These are phyloP conservation scores for Favolaschia claudopus DNA, from an alignment of 768 basidiomycete genomes.

Conservation along the genomic window DNA sequence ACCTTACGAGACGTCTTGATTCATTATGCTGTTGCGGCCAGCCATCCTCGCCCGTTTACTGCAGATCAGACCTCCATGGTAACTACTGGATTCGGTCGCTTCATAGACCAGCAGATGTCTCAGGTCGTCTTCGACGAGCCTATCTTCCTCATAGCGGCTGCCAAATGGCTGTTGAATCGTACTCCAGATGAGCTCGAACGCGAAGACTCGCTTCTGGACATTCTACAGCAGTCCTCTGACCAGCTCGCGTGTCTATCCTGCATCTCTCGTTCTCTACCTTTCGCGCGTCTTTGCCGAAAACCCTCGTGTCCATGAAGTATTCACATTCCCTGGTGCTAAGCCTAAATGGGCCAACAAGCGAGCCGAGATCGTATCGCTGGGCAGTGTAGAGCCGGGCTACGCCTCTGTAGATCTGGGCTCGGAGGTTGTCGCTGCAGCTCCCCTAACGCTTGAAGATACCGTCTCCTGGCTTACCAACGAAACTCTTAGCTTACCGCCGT, in stretches of 20 bases:
- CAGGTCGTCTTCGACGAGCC: slow-evolving; percentile 10
- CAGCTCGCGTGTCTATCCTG: not conserved
- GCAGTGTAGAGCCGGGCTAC: not conserved
- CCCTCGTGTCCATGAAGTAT: not conserved
- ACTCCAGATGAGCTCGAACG: not conserved
- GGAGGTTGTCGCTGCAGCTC: not conserved
- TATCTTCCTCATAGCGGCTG: not conserved
- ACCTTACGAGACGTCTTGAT: not conserved
- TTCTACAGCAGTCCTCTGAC: not conserved
- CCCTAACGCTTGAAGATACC: not conserved
- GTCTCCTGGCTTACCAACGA: not conserved
- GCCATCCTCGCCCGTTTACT: not conserved
- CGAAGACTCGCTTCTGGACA: not conserved
- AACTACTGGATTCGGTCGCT: not conserved
- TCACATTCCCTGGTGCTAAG: not conserved
- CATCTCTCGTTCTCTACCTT: not conserved
- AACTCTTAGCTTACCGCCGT: not conserved
- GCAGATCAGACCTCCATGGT: not conserved
- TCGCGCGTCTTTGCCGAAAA: not conserved
- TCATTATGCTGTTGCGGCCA: not conserved
- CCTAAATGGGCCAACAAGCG: slow-evolving; percentile 5
- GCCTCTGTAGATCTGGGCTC: not conserved
- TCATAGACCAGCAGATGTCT: not conserved
- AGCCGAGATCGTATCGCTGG: not conserved
- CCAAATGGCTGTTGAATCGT: not conserved